These are phyloP conservation scores for Tetraselmis chui DNA, from an alignment of 139 green algal species.

Conservation along the genomic window DNA sequence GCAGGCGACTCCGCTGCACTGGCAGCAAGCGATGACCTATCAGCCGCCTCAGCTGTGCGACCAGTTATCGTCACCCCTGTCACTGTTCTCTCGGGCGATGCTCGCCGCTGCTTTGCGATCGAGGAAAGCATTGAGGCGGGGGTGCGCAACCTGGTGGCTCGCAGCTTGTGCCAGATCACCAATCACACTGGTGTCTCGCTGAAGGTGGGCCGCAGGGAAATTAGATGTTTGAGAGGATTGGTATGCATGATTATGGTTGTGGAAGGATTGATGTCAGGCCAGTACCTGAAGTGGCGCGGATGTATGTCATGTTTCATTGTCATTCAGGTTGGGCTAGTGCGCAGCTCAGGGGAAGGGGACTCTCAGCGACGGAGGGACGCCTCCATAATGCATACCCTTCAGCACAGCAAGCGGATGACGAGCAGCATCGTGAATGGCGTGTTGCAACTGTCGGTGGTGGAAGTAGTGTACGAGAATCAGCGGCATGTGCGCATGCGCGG, in stretches of 20 bases:
- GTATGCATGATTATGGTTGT: too few species aligned
- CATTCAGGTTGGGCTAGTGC: background rate
- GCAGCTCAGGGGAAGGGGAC: background rate
- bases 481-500: constrained; percentile 52
- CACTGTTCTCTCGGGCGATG: background rate
- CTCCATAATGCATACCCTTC: background rate
- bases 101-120: background rate
- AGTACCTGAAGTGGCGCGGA: too few species aligned
- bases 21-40: background rate
- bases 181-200: constrained; percentile 60
- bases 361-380: background rate
- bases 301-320: too few species aligned
- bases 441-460: constrained; percentile 31
- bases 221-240: too few species aligned
- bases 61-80: background rate
- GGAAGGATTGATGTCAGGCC: too few species aligned
- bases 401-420: background rate
- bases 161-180: constrained; percentile 55
- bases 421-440: background rate
- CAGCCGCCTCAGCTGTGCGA: background rate
- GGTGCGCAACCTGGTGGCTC: constrained; percentile 49
- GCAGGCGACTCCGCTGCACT: background rate
- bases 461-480: constrained; percentile 84
- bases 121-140: constrained; percentile 22
- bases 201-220: too few species aligned